Evolutionary conservation across 169 alveolate species (phyloP).

Genomic region (Plasmodium vivax): DNA sequence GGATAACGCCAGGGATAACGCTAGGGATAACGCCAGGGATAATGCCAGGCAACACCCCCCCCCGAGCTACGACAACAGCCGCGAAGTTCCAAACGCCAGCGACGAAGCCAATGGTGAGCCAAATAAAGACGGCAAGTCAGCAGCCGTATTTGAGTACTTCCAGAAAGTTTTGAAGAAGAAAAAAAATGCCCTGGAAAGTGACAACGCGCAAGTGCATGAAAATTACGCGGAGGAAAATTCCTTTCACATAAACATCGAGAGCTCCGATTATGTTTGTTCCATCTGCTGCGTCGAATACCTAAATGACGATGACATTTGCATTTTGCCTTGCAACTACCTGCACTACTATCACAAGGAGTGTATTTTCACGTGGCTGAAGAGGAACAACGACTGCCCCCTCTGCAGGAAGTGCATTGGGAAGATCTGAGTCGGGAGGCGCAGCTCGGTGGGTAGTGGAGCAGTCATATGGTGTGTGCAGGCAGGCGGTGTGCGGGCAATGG

Average conservation of each 20-base stretch:
- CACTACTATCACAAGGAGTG: constrained; percentile 85
- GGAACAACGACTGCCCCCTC: constrained; percentile 83
- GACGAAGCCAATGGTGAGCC: background rate
- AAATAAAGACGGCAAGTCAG: background rate
- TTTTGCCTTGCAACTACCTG: constrained; percentile 84
- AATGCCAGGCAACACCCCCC: background rate
- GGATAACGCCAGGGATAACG: background rate
- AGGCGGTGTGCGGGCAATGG: background rate
- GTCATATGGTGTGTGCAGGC: background rate
- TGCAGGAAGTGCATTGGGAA: constrained; percentile 80
- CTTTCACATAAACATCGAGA: constrained; percentile 45
- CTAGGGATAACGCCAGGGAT: background rate
- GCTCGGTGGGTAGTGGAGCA: background rate
- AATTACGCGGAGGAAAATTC: constrained; percentile 9
- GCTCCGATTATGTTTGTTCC: constrained; percentile 48
- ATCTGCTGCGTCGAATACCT: constrained; percentile 42
- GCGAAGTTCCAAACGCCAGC: background rate
- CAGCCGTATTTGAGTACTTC: constrained; percentile 24
- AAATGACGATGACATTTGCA: constrained; percentile 78
- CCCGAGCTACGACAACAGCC: background rate
- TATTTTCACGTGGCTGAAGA: constrained; percentile 81
- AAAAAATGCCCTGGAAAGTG: constrained; percentile 18
- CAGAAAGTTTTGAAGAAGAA: constrained; percentile 50
- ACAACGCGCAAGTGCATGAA: background rate
- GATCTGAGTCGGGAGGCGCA: background rate